Evolutionary conservation across 208 protist genomes (phyloP).

Genomic region (Leishmania tarentolae): DNA sequence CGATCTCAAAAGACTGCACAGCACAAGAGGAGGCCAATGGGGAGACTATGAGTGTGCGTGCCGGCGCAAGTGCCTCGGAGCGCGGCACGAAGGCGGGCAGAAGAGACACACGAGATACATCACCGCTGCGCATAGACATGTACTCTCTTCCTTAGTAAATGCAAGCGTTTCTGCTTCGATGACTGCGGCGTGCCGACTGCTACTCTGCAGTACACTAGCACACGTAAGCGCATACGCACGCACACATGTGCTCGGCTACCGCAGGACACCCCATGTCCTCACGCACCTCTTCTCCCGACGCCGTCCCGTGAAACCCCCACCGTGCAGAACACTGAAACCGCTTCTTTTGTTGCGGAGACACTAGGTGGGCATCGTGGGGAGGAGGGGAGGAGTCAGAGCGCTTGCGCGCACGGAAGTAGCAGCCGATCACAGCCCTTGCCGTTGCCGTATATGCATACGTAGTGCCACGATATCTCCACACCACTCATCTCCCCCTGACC

Average conservation of each 20-base stretch:
- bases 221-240: not conserved
- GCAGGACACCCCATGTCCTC: not conserved
- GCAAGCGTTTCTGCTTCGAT: not conserved
- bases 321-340: not conserved
- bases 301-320: not conserved
- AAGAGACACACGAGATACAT: not conserved
- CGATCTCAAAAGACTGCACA: not conserved
- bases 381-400: not conserved
- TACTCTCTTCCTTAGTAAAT: not conserved
- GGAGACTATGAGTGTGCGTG: not conserved
- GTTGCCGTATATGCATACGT: not conserved
- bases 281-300: not conserved
- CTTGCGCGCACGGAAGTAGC: not conserved
- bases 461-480: not conserved
- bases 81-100: not conserved
- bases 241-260: not conserved
- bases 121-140: not conserved
- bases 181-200: not conserved
- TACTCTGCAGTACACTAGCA: not conserved
- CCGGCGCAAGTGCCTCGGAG: not conserved
- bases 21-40: not conserved
- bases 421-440: not conserved
- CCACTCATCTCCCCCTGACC: not conserved
- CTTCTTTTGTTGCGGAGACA: not conserved
- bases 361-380: not conserved